Conservation (phyloP, 140 eudicot genomes). For the Cichorium intybus region DNA sequence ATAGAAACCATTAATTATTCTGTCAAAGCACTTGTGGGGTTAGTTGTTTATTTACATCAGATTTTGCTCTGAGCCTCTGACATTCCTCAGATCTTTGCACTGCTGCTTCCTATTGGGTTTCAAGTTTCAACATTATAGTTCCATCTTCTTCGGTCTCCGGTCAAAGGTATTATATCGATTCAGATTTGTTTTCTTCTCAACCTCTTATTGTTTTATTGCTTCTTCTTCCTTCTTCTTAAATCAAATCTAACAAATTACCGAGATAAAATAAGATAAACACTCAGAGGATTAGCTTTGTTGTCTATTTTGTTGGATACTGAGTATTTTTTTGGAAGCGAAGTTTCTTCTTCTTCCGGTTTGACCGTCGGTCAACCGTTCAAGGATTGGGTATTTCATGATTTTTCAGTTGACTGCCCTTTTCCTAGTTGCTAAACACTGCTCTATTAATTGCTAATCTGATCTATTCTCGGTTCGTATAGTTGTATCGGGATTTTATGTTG, state of each 20-base stretch:
- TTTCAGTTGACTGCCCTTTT: conserved; percentile 18
- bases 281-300: conserved; percentile 3
- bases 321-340: conserved; percentile 11
- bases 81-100: conserved; percentile 26
- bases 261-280: neutral
- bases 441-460: conserved; percentile 5
- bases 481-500: conserved; percentile 1
- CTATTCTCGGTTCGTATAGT: neutral
- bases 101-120: conserved; percentile 16
- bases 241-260: neutral
- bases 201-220: conserved; percentile 2
- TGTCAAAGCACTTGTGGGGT: conserved; percentile 13
- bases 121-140: conserved; percentile 9
- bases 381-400: conserved; percentile 16
- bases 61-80: conserved; percentile 29
- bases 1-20: neutral
- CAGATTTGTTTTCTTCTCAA: conserved; percentile 25
- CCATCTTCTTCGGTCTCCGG: conserved; percentile 18
- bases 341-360: neutral
- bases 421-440: conserved; percentile 18
- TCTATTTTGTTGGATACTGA: conserved; percentile 17
- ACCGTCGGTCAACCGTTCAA: neutral
- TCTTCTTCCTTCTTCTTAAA: neutral
- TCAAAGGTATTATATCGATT: conserved; percentile 29
- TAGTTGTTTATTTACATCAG: conserved; percentile 13